Evolutionary conservation across 2,329 filamentous ascomycete genomes (phyloP).

Genomic region (Claviceps arundinis): DNA sequence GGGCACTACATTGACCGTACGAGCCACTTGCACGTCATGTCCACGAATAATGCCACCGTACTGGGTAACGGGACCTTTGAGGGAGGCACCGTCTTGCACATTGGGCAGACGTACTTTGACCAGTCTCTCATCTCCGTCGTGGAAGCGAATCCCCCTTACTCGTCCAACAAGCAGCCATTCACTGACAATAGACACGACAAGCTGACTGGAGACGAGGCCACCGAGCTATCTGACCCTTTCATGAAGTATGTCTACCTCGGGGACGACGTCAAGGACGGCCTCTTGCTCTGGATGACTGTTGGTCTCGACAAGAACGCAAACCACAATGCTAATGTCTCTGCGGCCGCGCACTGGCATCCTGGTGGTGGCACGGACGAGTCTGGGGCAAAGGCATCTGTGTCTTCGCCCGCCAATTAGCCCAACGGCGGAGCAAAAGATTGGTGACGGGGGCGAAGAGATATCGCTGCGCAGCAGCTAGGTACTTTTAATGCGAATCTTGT

Average conservation of each 20-base stretch:
- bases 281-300: constrained; percentile 40
- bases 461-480: not conserved
- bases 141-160: constrained; percentile 31
- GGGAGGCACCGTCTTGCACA: constrained; percentile 37
- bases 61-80: constrained; percentile 37
- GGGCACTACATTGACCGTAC: constrained; percentile 29
- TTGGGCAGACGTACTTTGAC: constrained; percentile 49
- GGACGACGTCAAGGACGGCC: constrained; percentile 33
- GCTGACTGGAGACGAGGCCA: constrained; percentile 28
- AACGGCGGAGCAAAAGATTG: not conserved
- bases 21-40: constrained; percentile 27
- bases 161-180: constrained; percentile 25
- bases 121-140: constrained; percentile 36
- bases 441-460: not conserved
- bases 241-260: constrained; percentile 44
- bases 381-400: not conserved
- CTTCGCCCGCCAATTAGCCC: no score
- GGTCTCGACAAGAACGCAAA: constrained; percentile 26
- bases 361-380: constrained; percentile 1
- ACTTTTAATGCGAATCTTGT: not conserved
- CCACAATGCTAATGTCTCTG: not conserved
- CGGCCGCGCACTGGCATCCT: constrained; percentile 5
- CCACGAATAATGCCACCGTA: constrained; percentile 16
- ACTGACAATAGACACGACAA: constrained; percentile 38
- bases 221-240: constrained; percentile 41